Base-by-base conservation (phyloP, 768 basidiomycete species). In the Podaxis sp. region DNA sequence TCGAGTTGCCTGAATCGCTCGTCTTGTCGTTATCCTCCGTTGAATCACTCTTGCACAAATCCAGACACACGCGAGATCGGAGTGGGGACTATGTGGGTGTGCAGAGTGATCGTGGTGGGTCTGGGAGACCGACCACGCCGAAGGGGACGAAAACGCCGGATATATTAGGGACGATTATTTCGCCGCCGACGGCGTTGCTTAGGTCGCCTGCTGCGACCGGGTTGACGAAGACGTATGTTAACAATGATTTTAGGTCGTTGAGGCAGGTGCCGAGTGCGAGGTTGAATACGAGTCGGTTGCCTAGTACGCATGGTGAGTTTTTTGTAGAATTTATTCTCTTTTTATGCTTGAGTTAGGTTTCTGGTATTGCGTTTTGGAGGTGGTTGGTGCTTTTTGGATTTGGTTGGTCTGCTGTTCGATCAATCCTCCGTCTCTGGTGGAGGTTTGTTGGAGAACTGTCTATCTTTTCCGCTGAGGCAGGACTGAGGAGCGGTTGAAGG, bases 281-380 rank as follows among this genome's bases (percentile, higher is more conserved):
- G 68, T 84, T 91, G 72, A 95, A 94, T 69, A 94, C 91, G 60
- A 94, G 92, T 74, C 80, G 93, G 68, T 78, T 94, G 50, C 93
- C 93, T 10, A 94, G 93, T 74, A 88, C 87, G 79, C 93, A 95
- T 74, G 92, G 83, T 83, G 58, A 48, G 80, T 22, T 22, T 4
- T 24, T 37, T 11, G 10, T 22, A 2, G 20, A n/a, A n/a, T 4
- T 12, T 20, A 38, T 24, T 24, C 20, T 24, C 30, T 49, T 49
- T 49, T 22, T 10, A n/a, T n/a, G n/a, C n/a, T n/a, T n/a, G n/a
- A n/a, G n/a, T n/a, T n/a, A n/a, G n/a, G n/a, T n/a, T n/a, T n/a
- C n/a, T n/a, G n/a, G n/a, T n/a, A n/a, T n/a, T n/a, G n/a, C n/a
- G n/a, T n/a, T n/a, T n/a, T n/a, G n/a, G n/a, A n/a, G n/a, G n/a